These are phyloP conservation scores for Ceratonia siliqua DNA, from an alignment of 306 rosid genomes.

Conservation along the genomic window DNA sequence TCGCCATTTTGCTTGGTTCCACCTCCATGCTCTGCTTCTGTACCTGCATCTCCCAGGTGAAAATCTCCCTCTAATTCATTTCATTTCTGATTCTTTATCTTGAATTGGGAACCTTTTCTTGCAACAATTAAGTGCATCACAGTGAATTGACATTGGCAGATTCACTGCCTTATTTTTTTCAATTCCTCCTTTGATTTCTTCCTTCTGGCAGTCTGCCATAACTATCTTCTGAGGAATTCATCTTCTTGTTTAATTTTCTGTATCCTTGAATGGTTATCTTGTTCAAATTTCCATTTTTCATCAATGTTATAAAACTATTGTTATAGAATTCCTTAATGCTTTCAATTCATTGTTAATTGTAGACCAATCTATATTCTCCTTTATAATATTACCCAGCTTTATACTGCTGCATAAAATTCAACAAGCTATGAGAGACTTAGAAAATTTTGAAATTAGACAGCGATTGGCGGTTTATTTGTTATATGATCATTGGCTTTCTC, in stretches of 20 bases:
- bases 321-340: not conserved
- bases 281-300: not conserved
- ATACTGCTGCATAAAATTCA: not conserved
- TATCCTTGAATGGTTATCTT: not conserved
- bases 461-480: not conserved
- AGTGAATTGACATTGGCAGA: not conserved
- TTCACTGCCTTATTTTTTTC: not conserved
- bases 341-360: not conserved
- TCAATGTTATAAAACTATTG: not conserved
- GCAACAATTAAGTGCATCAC: not conserved
- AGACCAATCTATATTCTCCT: not conserved
- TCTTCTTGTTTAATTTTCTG: not conserved
- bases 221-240: not conserved
- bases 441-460: no score
- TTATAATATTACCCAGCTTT: not conserved
- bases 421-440: not conserved
- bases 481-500: not conserved
- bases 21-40: slow-evolving; percentile 13
- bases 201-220: not conserved
- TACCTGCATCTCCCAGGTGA: slow-evolving; percentile 30
- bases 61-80: not conserved
- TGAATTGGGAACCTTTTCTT: no score
- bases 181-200: not conserved
- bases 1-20: slow-evolving; percentile 28
- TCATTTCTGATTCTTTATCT: not conserved